phyloP scores from a whole-genome alignment of 768 basidiomycete species.

The Suillus americanus region DNA sequence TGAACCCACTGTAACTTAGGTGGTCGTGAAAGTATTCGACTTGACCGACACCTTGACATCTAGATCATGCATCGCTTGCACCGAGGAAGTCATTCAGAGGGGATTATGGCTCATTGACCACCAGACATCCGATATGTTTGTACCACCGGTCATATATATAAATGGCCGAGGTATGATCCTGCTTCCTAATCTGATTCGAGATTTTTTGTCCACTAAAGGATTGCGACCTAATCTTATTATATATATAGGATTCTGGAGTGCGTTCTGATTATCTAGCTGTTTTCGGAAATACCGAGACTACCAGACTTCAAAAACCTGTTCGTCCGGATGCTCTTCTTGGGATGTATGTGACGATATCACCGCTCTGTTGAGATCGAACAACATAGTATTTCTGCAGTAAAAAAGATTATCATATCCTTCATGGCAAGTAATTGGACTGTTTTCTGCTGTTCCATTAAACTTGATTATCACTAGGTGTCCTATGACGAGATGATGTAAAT shows the following conservation, averaged over 20 bases:
- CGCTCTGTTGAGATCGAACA: neutral
- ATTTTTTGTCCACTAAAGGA: neutral
- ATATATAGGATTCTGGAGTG: neutral
- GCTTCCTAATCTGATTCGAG: neutral
- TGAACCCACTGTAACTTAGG: neutral
- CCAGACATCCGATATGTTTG: neutral
- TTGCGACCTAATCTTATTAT: neutral
- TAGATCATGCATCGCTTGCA: neutral
- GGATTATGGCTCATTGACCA: neutral
- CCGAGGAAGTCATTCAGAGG: neutral
- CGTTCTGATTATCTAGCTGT: neutral
- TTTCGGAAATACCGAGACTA: neutral
- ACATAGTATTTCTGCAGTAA: neutral
- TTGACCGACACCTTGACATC: neutral
- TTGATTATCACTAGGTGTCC: neutral
- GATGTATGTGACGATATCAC: neutral
- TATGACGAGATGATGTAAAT: neutral
- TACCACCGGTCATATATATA: neutral
- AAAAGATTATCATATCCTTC: neutral
- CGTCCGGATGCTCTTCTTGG: neutral
- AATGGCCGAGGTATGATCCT: neutral
- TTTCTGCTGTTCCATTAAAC: neutral
- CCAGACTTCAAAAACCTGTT: neutral
- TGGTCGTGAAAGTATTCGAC: neutral
- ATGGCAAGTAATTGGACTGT: neutral